Percentiles rank a stretch among this genome's conserved stretches.
These are phyloP conservation scores for Ophiognomonia clavigignenti-juglandacearum DNA, from an alignment of 2,329 filamentous ascomycete species.

Conservation along the genomic window DNA sequence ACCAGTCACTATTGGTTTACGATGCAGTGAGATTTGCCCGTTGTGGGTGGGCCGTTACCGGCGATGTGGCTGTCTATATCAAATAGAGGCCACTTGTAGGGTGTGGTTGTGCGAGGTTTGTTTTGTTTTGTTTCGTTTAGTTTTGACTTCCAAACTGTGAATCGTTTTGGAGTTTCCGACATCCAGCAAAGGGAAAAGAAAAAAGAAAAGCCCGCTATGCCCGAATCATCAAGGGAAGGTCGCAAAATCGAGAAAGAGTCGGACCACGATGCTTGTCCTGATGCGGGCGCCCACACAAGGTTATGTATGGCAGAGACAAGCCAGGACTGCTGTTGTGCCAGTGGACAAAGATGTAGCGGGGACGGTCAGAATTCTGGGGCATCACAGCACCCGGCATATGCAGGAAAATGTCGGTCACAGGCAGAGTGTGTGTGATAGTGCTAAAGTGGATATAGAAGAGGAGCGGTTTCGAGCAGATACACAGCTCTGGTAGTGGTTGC, in stretches of 20 bases:
- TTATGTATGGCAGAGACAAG: conserved; percentile 39
- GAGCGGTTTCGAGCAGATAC: conserved; percentile 1
- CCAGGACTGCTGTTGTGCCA: conserved; percentile 6
- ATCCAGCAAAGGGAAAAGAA: conserved; percentile 23
- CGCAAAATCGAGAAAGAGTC: conserved; percentile 36
- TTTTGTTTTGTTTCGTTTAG: conserved; percentile 10
- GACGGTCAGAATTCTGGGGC: background rate
- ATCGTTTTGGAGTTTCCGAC: conserved; percentile 9
- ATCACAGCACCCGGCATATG: conserved; percentile 16
- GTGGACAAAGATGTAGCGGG: conserved; percentile 1
- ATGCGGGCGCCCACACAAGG: conserved; percentile 39
- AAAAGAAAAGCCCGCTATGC: conserved; percentile 26
- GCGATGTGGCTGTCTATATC: conserved; percentile 25
- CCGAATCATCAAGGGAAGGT: conserved; percentile 29
- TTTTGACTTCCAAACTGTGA: too few species aligned
- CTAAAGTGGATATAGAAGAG: conserved; percentile 9
- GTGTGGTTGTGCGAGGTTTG: conserved; percentile 16
- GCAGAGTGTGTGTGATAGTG: conserved; percentile 16
- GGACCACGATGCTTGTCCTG: conserved; percentile 24
- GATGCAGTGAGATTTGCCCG: conserved; percentile 1
- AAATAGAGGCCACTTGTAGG: conserved; percentile 6
- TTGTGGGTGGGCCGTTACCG: conserved; percentile 31
- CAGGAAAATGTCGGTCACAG: conserved; percentile 16
- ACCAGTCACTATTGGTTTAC: background rate
- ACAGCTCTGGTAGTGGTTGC: conserved; percentile 8